A percentile compares a stretch with the other conserved stretches of the same genome.
Evolutionary conservation across 2,329 filamentous ascomycete genomes (phyloP).

Genomic region (Pseudogymnoascus sp.): DNA sequence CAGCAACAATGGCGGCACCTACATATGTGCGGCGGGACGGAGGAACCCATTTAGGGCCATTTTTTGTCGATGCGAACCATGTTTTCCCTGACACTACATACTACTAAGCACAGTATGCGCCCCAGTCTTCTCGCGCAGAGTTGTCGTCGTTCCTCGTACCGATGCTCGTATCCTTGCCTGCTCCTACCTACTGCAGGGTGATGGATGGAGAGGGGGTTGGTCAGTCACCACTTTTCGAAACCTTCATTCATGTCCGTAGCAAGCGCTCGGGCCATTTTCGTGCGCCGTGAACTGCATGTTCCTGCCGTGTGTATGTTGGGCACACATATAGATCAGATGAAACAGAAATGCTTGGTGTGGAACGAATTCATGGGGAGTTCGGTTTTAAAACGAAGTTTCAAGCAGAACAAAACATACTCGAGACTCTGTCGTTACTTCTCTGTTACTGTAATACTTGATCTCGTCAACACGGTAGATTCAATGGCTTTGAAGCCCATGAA

Average conservation of each 20-base stretch:
- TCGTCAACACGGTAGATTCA: background rate
- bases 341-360: background rate
- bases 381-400: constrained; percentile 3
- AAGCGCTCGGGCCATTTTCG: background rate
- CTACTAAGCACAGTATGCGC: background rate
- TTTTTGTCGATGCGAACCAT: background rate
- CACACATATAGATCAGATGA: constrained; percentile 6
- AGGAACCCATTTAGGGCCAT: background rate
- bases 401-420: constrained; percentile 1
- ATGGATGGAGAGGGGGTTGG: background rate
- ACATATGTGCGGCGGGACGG: background rate
- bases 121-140: background rate
- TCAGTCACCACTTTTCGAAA: constrained; percentile 2
- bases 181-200: background rate
- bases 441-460: background rate
- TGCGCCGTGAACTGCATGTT: background rate
- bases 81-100: background rate
- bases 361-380: background rate
- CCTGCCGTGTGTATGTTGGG: background rate
- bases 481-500: background rate
- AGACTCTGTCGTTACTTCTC: background rate
- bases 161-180: background rate
- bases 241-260: background rate
- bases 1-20: background rate
- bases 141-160: background rate